Base-by-base conservation (phyloP, 106 monocot species). In the Amphibolis antarctica region DNA sequence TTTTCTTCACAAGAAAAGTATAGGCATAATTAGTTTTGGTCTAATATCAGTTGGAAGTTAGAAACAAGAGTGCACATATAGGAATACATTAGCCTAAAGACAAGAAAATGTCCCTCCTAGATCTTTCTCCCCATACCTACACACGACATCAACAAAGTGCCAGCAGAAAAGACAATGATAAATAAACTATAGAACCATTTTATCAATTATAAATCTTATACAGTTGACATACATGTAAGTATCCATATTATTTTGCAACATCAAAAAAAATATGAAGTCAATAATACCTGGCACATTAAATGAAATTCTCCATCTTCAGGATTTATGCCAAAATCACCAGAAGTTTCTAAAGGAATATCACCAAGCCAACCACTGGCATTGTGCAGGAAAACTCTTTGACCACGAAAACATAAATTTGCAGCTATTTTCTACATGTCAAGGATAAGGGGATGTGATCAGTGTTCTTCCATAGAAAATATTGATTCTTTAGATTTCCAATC, bases 271-370 rank as follows among this genome's bases (percentile, higher is more conserved):
- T 22, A 20, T 59, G 13, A 45, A 23, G 9, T 21, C 20, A 17
- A 46, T 60, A 12, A 53, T 76, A 98, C 98, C 87, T 91, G 90
- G 61, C 90, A 98, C 98, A 98, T 91, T 27, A 98, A 66, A 85
- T 98, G 98, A 88, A 90, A 98, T 69, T 98, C 91, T 61, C 98
- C 98, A 76, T 83, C 76, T 53, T 84, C 82, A 6, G 98, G 98
- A 70, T 98, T 98, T 61, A 98, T 82, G 60, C 98, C 98, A 54
- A 98, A 91, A 55, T 98, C 98, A 65, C 98, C 98, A 58, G 98
- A 98, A 71, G 87, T 91, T 75, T 98, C 98, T 29, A 98, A 54
- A 44, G 85, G 87, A 85, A 79, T 85, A 73, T 86, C 87, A 75
- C 98, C 98, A 87, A 87, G 91, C 79, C 74, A 83, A 23, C 98